phyloP scores from a whole-genome alignment of 805 yeast genomes.

The Nakazawaea wickerhamii region DNA sequence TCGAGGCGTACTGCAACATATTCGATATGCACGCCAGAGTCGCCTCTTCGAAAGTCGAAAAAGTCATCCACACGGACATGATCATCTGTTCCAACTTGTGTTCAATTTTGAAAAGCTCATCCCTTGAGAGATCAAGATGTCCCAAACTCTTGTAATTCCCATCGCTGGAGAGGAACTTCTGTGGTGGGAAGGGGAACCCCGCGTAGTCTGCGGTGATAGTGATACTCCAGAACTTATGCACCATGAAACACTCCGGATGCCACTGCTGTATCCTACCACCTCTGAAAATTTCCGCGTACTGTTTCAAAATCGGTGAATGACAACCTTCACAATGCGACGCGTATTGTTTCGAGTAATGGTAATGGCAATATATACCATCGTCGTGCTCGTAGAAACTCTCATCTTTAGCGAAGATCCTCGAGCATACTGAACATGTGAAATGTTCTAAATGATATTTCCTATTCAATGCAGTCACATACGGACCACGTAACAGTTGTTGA shows the following conservation, averaged over 20 bases:
- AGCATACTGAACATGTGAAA: conserved; percentile 85
- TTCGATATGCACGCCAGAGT: conserved; percentile 87
- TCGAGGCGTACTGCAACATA: conserved; percentile 81
- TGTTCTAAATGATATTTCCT: conserved; percentile 92
- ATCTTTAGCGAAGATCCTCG: conserved; percentile 79
- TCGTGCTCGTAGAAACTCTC: conserved; percentile 91
- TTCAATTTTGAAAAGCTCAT: conserved; percentile 53
- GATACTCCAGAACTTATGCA: conserved; percentile 94
- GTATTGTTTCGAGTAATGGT: conserved; percentile 78
- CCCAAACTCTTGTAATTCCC: conserved; percentile 12
- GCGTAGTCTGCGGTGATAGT: conserved; percentile 59
- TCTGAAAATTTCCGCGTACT: conserved; percentile 85
- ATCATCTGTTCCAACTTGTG: conserved; percentile 52
- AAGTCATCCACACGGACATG: conserved; percentile 73
- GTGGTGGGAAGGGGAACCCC: conserved; percentile 30
- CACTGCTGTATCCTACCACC: conserved; percentile 93
- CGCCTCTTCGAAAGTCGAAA: conserved; percentile 86
- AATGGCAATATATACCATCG: conserved; percentile 80
- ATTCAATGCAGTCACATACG: conserved; percentile 90
- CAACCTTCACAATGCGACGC: conserved; percentile 95
- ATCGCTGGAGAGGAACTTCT: conserved; percentile 8
- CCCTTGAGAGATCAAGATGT: conserved; percentile 35
- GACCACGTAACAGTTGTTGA: conserved; percentile 79
- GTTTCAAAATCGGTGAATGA: conserved; percentile 83
- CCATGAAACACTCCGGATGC: conserved; percentile 99